phyloP scores from a whole-genome alignment of 2,329 filamentous ascomycete genomes.

The Fusarium odoratissimum region DNA sequence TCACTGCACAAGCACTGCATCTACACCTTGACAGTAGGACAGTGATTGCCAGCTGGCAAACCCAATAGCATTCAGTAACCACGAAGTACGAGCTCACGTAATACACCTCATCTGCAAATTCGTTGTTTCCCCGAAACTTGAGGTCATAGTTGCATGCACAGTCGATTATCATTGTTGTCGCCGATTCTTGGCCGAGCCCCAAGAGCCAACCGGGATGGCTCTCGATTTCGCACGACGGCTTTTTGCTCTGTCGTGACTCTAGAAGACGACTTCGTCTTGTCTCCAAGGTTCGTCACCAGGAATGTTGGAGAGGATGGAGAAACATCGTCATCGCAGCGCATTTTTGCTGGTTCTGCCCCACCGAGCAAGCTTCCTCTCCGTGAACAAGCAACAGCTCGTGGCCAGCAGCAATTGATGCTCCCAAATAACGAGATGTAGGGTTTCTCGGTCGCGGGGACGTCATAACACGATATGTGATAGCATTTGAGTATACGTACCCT shows the following conservation, averaged over 20 bases:
- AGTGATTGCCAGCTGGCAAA: constrained; percentile 17
- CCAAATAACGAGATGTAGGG: neutral
- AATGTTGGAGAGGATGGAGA: constrained; percentile 1
- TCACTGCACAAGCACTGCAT: constrained; percentile 13
- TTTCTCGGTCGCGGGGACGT: neutral
- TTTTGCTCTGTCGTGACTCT: neutral
- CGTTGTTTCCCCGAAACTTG: constrained; percentile 10
- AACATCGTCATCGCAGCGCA: constrained; percentile 35
- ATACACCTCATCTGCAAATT: constrained; percentile 8
- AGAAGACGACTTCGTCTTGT: constrained; percentile 29
- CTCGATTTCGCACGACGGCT: neutral
- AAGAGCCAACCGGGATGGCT: neutral
- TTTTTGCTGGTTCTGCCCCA: constrained; percentile 29
- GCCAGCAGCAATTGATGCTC: neutral
- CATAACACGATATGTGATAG: constrained; percentile 5
- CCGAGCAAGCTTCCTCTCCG: constrained; percentile 13
- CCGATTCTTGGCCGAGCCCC: neutral
- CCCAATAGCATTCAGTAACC: neutral
- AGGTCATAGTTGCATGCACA: constrained; percentile 28
- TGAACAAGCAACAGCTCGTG: constrained; percentile 17
- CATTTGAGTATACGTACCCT: constrained; percentile 68
- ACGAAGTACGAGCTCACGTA: neutral
- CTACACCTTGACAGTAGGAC: constrained; percentile 23
- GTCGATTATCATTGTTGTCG: neutral
- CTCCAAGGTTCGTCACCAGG: neutral